Evolutionary conservation across 2,329 filamentous ascomycete species (phyloP).

Genomic region (Alternaria atra): DNA sequence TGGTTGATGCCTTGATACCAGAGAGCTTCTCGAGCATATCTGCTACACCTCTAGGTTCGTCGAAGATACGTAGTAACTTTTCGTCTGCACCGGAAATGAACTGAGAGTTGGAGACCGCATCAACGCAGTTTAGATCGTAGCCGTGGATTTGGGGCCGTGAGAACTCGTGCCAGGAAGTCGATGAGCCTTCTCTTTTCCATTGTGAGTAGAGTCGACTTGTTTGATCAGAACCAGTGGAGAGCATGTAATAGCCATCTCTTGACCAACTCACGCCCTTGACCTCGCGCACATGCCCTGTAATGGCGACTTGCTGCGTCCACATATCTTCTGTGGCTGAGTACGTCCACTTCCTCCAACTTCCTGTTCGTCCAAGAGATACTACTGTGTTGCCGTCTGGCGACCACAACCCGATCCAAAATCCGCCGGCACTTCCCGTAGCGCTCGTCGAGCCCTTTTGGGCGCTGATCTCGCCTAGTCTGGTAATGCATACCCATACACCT

Average conservation of each 20-base stretch:
- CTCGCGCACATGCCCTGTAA: conserved; percentile 84
- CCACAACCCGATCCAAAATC: conserved; percentile 97
- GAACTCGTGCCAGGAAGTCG: conserved; percentile 89
- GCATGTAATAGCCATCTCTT: conserved; percentile 78
- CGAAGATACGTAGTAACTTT: conserved; percentile 96
- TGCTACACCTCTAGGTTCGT: conserved; percentile 84
- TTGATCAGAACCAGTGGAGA: conserved; percentile 91
- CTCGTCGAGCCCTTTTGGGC: conserved; percentile 95
- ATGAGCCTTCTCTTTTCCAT: conserved; percentile 66
- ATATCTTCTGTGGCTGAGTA: conserved; percentile 67
- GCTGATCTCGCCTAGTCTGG: conserved; percentile 90
- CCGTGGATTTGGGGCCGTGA: conserved; percentile 96
- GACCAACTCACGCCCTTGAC: conserved; percentile 88
- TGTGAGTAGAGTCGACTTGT: conserved; percentile 86
- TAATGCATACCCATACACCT: conserved; percentile 89
- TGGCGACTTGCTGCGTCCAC: conserved; percentile 80
- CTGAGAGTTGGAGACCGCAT: conserved; percentile 73
- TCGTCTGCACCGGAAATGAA: conserved; percentile 97
- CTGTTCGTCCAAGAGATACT: conserved; percentile 85
- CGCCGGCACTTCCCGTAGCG: conserved; percentile 92
- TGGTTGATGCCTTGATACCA: conserved; percentile 57
- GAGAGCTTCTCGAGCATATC: conserved; percentile 74
- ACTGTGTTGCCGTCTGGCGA: conserved; percentile 78
- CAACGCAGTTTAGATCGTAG: conserved; percentile 96
- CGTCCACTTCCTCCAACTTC: conserved; percentile 90